A percentile compares a stretch with the other conserved stretches of the same genome.
Evolutionary conservation across 257 asterid genomes (phyloP).

Genomic region (Jasminum sambac): DNA sequence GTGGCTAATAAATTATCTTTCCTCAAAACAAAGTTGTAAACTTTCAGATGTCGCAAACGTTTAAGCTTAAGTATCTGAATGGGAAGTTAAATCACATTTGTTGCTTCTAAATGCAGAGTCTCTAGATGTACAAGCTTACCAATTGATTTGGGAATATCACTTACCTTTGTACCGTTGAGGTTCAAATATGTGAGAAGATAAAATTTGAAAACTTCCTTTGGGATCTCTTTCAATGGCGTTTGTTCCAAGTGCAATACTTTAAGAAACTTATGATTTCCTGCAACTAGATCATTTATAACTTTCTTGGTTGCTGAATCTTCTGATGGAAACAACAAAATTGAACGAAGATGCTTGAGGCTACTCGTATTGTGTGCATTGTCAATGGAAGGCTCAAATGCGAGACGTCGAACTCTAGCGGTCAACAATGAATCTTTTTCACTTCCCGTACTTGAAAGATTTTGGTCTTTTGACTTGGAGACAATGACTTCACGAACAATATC

Average conservation of each 20-base stretch:
- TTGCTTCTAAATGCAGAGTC: not conserved
- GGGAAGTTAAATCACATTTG: conserved; percentile 18
- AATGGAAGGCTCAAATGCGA: not conserved
- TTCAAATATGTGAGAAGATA: conserved; percentile 25
- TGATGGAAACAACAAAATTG: conserved; percentile 1
- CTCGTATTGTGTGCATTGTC: not conserved
- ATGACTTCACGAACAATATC: too few relatives aligned
- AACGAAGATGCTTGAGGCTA: too few relatives aligned
- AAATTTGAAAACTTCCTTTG: conserved; percentile 26
- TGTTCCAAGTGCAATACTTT: conserved; percentile 27
- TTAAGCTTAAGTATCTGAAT: conserved; percentile 23
- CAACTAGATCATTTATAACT: not conserved
- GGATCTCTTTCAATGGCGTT: conserved; percentile 18
- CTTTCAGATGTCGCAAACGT: conserved; percentile 13
- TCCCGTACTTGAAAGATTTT: too few relatives aligned
- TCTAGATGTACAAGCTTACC: conserved; percentile 25
- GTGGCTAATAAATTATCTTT: not conserved
- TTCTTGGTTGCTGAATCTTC: not conserved
- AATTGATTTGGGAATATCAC: conserved; percentile 25
- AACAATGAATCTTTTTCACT: too few relatives aligned
- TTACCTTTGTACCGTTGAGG: conserved; percentile 13
- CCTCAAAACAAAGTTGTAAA: not conserved
- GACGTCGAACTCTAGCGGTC: conserved; percentile 12
- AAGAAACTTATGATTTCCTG: conserved; percentile 1
- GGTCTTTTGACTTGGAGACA: too few relatives aligned